phyloP scores from a whole-genome alignment of 495 filamentous ascomycete species.

The Penicillium chermesinum region DNA sequence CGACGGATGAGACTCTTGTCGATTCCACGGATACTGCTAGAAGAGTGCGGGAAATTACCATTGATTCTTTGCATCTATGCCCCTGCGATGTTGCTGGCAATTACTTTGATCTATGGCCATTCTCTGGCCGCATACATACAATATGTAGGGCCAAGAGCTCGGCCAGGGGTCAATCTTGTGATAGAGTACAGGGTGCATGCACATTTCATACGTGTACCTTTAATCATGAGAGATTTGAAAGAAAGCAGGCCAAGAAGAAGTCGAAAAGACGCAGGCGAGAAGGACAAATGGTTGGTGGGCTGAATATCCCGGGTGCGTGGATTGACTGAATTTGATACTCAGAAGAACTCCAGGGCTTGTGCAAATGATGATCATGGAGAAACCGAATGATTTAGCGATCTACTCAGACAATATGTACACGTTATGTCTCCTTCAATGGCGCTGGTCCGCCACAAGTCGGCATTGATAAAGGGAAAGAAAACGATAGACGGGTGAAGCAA shows the following conservation, averaged over 20 bases:
- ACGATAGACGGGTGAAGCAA: conserved; percentile 14
- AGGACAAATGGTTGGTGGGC: not conserved
- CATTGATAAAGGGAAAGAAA: conserved; percentile 22
- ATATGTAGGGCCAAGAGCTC: too few species aligned
- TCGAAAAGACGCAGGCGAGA: not conserved
- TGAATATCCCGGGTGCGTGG: not conserved
- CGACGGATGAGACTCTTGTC: not conserved
- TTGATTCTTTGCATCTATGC: not conserved
- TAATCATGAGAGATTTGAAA: not conserved
- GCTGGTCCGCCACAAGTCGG: conserved; percentile 20
- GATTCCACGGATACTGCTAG: not conserved
- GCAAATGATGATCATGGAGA: not conserved
- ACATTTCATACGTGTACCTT: not conserved
- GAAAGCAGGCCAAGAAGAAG: not conserved
- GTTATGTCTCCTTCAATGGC: conserved; percentile 32
- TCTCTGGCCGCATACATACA: not conserved
- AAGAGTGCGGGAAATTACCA: not conserved
- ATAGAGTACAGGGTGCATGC: not conserved
- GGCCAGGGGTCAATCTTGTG: too few species aligned
- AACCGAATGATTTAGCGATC: conserved; percentile 18
- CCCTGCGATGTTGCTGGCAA: not conserved
- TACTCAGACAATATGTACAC: conserved; percentile 44
- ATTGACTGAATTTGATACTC: not conserved
- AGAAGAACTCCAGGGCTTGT: not conserved
- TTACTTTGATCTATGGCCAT: not conserved